These are phyloP conservation scores for Fusarium sp. DNA, from an alignment of 2,329 filamentous ascomycete species.

Conservation along the genomic window DNA sequence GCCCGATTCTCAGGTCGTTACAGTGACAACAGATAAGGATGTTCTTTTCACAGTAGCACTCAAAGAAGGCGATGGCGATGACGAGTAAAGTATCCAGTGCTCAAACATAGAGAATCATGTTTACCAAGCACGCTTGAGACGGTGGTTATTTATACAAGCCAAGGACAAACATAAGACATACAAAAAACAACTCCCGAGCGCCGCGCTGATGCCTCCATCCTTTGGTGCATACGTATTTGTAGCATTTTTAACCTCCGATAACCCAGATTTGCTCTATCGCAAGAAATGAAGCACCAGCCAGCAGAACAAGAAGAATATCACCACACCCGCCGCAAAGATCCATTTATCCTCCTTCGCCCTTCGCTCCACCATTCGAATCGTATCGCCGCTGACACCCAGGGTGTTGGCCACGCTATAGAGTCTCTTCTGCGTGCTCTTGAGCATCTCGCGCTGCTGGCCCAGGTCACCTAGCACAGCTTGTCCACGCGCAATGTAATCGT, in stretches of 20 bases:
- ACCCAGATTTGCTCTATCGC: slow-evolving; percentile 53
- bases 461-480: slow-evolving; percentile 91
- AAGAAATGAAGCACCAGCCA: slow-evolving; percentile 90
- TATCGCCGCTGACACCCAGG: slow-evolving; percentile 91
- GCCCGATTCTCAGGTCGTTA: slow-evolving; percentile 68
- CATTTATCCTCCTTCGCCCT: slow-evolving; percentile 95
- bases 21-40: slow-evolving; percentile 71
- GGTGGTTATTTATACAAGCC: slow-evolving; percentile 27
- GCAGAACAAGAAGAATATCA: slow-evolving; percentile 91
- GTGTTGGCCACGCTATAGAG: slow-evolving; percentile 96
- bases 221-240: slow-evolving; percentile 27
- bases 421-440: slow-evolving; percentile 92
- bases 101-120: background rate
- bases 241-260: slow-evolving; percentile 10
- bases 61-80: slow-evolving; percentile 52
- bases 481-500: slow-evolving; percentile 93
- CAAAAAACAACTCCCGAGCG: slow-evolving; percentile 44
- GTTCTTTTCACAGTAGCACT: slow-evolving; percentile 83
- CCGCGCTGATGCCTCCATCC: slow-evolving; percentile 45
- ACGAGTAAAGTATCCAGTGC: slow-evolving; percentile 39
- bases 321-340: slow-evolving; percentile 91
- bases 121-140: slow-evolving; percentile 14
- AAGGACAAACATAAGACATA: slow-evolving; percentile 29
- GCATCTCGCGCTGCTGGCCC: slow-evolving; percentile 89
- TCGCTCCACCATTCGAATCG: slow-evolving; percentile 95